Evolutionary conservation across 495 filamentous ascomycete genomes (phyloP), one percentile per base, ranked within the genome.

Genomic region (Aspergillus egyptiacus): DNA sequence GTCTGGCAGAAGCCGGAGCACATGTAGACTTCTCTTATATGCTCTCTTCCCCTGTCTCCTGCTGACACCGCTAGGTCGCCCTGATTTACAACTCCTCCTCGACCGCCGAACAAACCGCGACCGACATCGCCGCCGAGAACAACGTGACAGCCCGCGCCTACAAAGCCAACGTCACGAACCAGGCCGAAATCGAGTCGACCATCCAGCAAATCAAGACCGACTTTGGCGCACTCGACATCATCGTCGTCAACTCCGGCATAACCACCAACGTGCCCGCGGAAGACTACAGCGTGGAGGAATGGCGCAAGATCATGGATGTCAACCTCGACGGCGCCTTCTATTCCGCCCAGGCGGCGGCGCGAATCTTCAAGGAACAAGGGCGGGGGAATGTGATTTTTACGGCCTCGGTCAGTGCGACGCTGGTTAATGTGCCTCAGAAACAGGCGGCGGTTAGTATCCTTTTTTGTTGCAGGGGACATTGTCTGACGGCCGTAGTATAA

Each of bases 191-290:
- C 18, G 65, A 78, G 37, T 51, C 58, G 0, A 67, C 72, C 22
- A 63, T 86, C 18, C 69, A 83, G 51, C 54, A 73, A 28, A 75
- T 81, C 36, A 73, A 82, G 14, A 48, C 61, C 32, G 84, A 88
- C 9, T 87, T 89, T 64, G 78, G 77, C 17, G 74, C 77, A 4
- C 77, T 91, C 3, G 87, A 91, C 58, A 75, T 89, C 56, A 84
- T 90, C 55, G 79, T 91, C 31, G 84, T 82, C 9, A 90, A 90
- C 57, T 81, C 84, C 5, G 87, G 86, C 5, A 82, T 89, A 35
- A 66, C 74, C 3, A 84, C 58, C 6, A 55, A 43, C 13, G 37
- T 64, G n/a, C 46, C 64, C 0, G 67, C 66, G 0, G 67, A 69
- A 23, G 69, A 72, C 14, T 69, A 66, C 45, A 65, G 62, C 0